Base-by-base conservation (phyloP, 345 rosid genomes). In the Eucalyptus cladocalyx region DNA sequence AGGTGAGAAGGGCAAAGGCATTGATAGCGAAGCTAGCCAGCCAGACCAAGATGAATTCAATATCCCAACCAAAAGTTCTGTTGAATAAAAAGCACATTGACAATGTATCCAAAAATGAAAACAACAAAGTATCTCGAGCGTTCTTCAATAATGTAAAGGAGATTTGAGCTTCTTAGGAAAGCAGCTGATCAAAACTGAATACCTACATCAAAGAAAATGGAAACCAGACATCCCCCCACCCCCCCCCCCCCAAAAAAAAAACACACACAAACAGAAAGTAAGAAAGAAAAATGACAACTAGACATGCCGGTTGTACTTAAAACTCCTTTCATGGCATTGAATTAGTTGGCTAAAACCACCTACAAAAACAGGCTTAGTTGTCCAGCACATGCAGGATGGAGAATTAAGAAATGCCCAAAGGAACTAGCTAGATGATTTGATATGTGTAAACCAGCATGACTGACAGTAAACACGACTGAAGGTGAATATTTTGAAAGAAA, bases 1-100 rank as follows among this genome's bases (percentile, higher is more conserved):
- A 30, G 96, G 97, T 91, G 97, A 93, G 90, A 88, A 89, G 9
- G 94, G 94, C 53, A 98, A 94, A 93, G 98, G 94, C 99, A 97
- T 97, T 91, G 92, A 47, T 89, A 65, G 85, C 14, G 2, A 76
- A 40, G 85, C 85, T 21, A 40, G 85, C 17, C 85, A 8, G 85
- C 47, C 16, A 3, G 30, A 76, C 85, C 47, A 40, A 76, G 85
- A 76, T 23, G 47, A 76, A 40, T 37, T 76, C 24, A 21, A 6
- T 76, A 76, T 76, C 85, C 47, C 85, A 76, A 76, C 47, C 85
- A 76, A 76, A 43, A 76, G 85, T 40, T 76, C 85, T 76, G 85
- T 76, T 76, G 47, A 76, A 76, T 11, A 11, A 40, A 21, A 37
- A 76, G 9, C 85, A 76, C 47, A 40, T 37, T 40, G 30, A 76